Base-by-base conservation (phyloP, 495 filamentous ascomycete genomes). In the Saxophila tyrrhenica region DNA sequence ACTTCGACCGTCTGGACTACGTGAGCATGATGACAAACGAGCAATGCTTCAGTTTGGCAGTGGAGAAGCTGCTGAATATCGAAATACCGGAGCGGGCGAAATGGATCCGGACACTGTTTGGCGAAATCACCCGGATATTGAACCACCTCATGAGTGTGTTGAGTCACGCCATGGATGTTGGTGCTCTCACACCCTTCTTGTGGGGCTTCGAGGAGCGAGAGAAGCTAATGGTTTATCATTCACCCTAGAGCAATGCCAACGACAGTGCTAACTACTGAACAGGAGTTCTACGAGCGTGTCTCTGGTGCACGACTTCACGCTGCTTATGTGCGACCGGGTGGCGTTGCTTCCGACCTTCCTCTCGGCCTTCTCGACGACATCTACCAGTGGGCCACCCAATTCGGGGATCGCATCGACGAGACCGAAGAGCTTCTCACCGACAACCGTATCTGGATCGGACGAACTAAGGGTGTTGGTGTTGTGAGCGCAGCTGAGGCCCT, bases 1-100 rank as follows among this genome's bases (percentile, higher is more conserved):
- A 99, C 74, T 99, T 99, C 67, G 94, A 99, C 74, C 86, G 94
- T 57, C 74, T 99, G 69, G 94, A 99, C 69, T 99, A 99, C 70
- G 91, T 96, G 53, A 95, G 89, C 68, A 99, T 99, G 94, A 98
- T 97, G 92, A 97, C 92, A 58, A 96, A 96, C 71, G 94, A 99
- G 77, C 94, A 99, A 73, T 96, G 91, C 64, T 99, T 84, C 69
- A 80, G 88, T 13, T 75, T 99, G 51, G 94, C 87, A 35, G 90
- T 96, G 50, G 94, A 99, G 77, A 99, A 97, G 80, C 77, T 99
- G 48, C 72, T 99, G 64, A 99, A 99, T 73, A 77, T 99, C 62
- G 94, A 99, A 66, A 87, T 99, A 62, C 94, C 94, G 24, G 85
- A 89, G 46, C 78, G 94, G 57, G 94, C 94, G 53, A 99, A 99